A percentile compares a stretch with the other conserved stretches of the same genome.
Evolutionary conservation across 345 rosid species (phyloP).

Genomic region (Trapa incisa): DNA sequence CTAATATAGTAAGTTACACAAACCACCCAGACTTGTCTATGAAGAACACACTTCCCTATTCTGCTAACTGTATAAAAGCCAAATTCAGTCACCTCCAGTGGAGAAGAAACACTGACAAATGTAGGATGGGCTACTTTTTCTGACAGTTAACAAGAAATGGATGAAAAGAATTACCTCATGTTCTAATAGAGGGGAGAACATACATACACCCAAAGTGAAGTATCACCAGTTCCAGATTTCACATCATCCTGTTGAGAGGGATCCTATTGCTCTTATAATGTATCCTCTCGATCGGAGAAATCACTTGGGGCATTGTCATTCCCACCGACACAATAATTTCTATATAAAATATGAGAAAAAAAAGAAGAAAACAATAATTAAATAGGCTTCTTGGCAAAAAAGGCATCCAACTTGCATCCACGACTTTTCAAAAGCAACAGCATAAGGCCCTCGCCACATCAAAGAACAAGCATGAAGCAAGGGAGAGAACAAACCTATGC

Average conservation of each 20-base stretch:
- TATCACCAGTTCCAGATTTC: constrained; percentile 8
- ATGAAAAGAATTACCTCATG: not conserved
- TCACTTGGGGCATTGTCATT: constrained; percentile 80
- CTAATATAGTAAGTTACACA: not conserved
- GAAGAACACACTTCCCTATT: not conserved
- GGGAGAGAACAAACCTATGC: constrained; percentile 48
- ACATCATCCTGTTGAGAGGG: constrained; percentile 42
- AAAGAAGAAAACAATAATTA: not conserved
- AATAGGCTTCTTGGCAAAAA: too few species aligned
- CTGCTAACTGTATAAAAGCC: not conserved
- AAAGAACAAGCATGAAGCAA: not conserved
- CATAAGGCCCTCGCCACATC: not conserved
- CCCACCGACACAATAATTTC: constrained; percentile 82
- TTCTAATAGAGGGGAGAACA: not conserved
- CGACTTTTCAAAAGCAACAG: not conserved
- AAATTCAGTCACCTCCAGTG: not conserved
- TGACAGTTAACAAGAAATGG: not conserved
- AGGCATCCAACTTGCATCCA: not conserved
- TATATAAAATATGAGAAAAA: constrained; percentile 13
- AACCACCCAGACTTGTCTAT: not conserved
- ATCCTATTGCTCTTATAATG: constrained; percentile 37
- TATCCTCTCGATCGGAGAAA: constrained; percentile 43
- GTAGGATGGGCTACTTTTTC: not conserved
- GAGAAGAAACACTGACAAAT: not conserved
- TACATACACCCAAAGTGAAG: not conserved